These are phyloP conservation scores for Albophoma yamanashiensis DNA, from an alignment of 2,329 filamentous ascomycete genomes.

Conservation along the genomic window DNA sequence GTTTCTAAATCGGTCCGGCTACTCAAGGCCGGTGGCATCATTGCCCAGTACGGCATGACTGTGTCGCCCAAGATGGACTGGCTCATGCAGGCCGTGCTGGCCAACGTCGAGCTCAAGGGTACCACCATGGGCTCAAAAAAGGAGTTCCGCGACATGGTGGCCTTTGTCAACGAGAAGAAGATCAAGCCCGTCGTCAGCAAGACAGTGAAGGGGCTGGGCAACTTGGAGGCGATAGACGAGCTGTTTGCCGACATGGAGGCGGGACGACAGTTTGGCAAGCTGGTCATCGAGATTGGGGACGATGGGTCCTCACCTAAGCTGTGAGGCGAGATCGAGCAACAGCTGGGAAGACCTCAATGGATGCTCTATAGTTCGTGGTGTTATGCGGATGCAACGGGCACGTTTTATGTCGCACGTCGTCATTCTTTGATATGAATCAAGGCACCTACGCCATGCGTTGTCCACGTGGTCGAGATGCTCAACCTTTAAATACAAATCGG, in stretches of 20 bases:
- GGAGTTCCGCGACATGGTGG: conserved; percentile 87
- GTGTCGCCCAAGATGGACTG: conserved; percentile 76
- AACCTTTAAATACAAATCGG: conserved; percentile 6
- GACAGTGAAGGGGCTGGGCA: conserved; percentile 60
- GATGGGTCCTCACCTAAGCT: conserved; percentile 26
- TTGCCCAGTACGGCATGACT: conserved; percentile 88
- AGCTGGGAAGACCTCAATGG: background rate
- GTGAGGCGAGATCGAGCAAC: conserved; percentile 12
- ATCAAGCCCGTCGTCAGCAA: conserved; percentile 71
- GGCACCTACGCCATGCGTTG: background rate
- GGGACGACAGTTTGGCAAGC: conserved; percentile 81
- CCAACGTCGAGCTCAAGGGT: conserved; percentile 79
- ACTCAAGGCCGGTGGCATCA: conserved; percentile 73
- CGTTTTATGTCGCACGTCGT: background rate
- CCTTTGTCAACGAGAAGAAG: conserved; percentile 63
- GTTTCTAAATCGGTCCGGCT: conserved; percentile 57
- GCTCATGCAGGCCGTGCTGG: conserved; percentile 71
- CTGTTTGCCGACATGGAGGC: conserved; percentile 84
- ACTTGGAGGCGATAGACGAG: conserved; percentile 66
- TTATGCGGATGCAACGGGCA: background rate
- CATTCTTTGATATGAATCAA: background rate
- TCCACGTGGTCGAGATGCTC: background rate
- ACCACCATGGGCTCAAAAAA: conserved; percentile 83
- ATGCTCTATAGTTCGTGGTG: background rate
- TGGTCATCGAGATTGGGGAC: conserved; percentile 64